Percentiles rank a stretch among this genome's conserved stretches.
Evolutionary conservation across 805 yeast genomes (phyloP).

Genomic region (Jamesozyma piceae): DNA sequence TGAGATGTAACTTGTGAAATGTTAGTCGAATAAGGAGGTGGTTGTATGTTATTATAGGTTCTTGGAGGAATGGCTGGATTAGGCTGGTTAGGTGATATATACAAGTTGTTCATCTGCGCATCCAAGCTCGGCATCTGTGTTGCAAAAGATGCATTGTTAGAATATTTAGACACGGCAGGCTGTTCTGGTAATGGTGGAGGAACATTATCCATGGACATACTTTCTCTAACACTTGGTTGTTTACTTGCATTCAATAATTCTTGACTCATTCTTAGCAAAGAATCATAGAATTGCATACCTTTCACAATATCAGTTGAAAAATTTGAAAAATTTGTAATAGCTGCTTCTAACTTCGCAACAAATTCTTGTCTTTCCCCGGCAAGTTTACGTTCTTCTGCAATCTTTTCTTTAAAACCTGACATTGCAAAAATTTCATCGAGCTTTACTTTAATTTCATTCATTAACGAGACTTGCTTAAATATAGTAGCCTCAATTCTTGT

Average conservation of each 20-base stretch:
- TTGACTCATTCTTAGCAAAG: conserved; percentile 28
- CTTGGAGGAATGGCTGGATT: conserved; percentile 2
- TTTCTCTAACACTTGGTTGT: background rate
- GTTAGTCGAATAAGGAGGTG: conserved; percentile 2
- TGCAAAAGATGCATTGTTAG: background rate
- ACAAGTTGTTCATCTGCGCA: background rate
- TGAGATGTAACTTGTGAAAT: background rate
- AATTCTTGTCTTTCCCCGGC: conserved; percentile 29
- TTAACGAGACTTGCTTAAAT: conserved; percentile 49
- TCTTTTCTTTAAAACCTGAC: conserved; percentile 37
- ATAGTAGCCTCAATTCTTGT: conserved; percentile 59
- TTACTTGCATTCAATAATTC: conserved; percentile 11
- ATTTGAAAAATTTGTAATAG: conserved; percentile 49
- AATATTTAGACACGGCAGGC: background rate
- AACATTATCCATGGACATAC: background rate
- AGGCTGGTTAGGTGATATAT: background rate
- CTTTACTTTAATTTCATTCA: conserved; percentile 37
- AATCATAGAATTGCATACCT: conserved; percentile 56
- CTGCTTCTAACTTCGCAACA: conserved; percentile 37
- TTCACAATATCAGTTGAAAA: conserved; percentile 50
- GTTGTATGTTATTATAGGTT: background rate
- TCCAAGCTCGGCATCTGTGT: background rate
- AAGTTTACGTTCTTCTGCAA: conserved; percentile 30
- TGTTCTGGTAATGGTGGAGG: conserved; percentile 8
- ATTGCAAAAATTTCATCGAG: conserved; percentile 40